Conservation (phyloP, 108 stramenopile species). For the Fragilaria radians region DNA sequence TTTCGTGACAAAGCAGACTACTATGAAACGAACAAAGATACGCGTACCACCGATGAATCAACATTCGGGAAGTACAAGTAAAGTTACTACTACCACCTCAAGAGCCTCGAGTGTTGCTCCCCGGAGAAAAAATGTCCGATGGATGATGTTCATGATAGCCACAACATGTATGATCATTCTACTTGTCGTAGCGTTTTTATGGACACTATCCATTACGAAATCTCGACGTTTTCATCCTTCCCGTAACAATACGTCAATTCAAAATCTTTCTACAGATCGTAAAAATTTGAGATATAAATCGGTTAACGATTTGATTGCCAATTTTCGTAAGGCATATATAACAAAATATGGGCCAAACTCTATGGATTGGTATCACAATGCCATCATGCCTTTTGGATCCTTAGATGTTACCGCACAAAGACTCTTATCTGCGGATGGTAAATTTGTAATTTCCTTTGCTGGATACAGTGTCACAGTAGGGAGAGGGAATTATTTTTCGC, state of each 20-base stretch:
- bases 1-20: too few relatives aligned
- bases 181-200: neutral
- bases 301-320: neutral
- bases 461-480: conserved; percentile 85
- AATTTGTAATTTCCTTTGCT: conserved; percentile 51
- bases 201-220: neutral
- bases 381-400: neutral
- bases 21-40: too few relatives aligned
- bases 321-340: neutral
- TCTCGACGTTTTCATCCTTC: neutral
- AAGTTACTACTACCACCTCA: too few relatives aligned
- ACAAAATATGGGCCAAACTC: neutral
- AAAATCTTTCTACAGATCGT: neutral
- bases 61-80: too few relatives aligned
- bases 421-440: neutral
- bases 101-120: too few relatives aligned
- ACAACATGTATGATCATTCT: neutral
- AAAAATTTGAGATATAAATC: neutral
- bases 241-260: neutral
- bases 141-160: too few relatives aligned
- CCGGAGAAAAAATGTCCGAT: too few relatives aligned
- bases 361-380: neutral
- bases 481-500: conserved; percentile 71
- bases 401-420: neutral
- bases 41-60: too few relatives aligned